Percentiles rank a stretch among this genome's conserved stretches.
Evolutionary conservation across 176 grass and related monocot genomes (phyloP).

Genomic region (Cymbopogon citratus): DNA sequence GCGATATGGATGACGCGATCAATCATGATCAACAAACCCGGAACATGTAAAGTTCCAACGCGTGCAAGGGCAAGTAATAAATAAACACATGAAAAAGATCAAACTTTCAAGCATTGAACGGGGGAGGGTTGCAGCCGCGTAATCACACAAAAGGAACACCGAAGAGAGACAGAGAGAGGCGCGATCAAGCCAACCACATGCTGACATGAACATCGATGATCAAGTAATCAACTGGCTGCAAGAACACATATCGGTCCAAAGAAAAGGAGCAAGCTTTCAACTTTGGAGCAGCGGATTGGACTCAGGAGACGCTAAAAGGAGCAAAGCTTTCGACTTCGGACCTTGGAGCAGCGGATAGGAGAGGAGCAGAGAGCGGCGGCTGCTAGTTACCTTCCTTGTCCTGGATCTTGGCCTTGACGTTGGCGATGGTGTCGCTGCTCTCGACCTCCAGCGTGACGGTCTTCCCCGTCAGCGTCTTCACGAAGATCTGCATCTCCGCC

Average conservation of each 20-base stretch:
- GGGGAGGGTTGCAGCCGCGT: background rate
- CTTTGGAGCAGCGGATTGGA: background rate
- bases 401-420: conserved; percentile 90
- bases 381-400: conserved; percentile 45
- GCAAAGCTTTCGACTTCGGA: background rate
- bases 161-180: background rate
- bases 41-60: background rate
- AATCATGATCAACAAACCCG: background rate
- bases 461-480: conserved; percentile 92
- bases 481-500: conserved; percentile 72
- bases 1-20: background rate
- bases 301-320: background rate
- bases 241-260: background rate
- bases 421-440: conserved; percentile 92
- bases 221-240: background rate
- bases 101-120: background rate
- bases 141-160: background rate
- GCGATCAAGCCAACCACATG: background rate
- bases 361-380: background rate
- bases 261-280: background rate
- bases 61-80: background rate
- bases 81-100: background rate
- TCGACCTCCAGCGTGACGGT: conserved; percentile 94
- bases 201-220: background rate
- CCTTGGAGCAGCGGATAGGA: background rate